A percentile compares a stretch with the other conserved stretches of the same genome.
Evolutionary conservation across 1,284 basidiomycete species (phyloP).

Genomic region (Malassezia sympodialis): DNA sequence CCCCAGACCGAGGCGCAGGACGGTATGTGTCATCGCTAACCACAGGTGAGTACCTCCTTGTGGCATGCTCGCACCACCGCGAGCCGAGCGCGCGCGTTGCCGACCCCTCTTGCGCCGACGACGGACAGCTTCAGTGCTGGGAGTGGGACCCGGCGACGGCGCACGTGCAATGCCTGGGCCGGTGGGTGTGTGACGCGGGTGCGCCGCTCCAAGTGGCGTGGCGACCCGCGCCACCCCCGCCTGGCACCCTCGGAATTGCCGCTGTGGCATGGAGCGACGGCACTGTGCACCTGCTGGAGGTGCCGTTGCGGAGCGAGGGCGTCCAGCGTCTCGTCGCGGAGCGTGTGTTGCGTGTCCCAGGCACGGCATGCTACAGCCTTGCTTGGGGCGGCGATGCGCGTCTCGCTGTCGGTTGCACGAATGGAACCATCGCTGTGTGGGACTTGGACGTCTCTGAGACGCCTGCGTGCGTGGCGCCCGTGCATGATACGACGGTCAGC

Average conservation of each 20-base stretch:
- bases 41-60: constrained; percentile 5
- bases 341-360: neutral
- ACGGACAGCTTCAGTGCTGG: constrained; percentile 10
- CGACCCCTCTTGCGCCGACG: neutral
- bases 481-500: constrained; percentile 16
- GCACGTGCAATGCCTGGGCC: neutral
- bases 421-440: constrained; percentile 6
- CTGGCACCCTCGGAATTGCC: neutral
- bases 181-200: neutral
- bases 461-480: neutral
- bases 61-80: neutral
- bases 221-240: neutral
- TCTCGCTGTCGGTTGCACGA: constrained; percentile 2
- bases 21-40: neutral
- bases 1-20: neutral
- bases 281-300: constrained; percentile 1
- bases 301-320: neutral
- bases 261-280: constrained; percentile 7
- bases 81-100: neutral
- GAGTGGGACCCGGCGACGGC: neutral
- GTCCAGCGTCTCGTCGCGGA: neutral
- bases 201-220: constrained; percentile 8
- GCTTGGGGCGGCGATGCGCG: constrained; percentile 7
- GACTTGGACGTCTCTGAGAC: neutral
- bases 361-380: neutral